These are phyloP conservation scores for Leishmania lainsoni DNA, from an alignment of 208 protist species.

Conservation along the genomic window DNA sequence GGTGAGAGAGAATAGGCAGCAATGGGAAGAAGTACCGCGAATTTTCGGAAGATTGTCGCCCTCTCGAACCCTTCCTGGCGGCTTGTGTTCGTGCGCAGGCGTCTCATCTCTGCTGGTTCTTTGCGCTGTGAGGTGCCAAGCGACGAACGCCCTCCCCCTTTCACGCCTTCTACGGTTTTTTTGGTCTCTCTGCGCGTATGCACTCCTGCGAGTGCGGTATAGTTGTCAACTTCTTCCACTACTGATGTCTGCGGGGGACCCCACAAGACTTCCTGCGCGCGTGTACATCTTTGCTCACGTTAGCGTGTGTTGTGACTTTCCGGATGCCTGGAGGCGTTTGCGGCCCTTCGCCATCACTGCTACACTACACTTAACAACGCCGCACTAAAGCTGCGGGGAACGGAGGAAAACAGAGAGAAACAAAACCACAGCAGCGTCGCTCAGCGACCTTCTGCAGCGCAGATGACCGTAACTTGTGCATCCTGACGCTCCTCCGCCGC, in stretches of 20 bases:
- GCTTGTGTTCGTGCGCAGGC: neutral
- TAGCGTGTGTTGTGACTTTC: neutral
- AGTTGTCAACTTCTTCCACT: neutral
- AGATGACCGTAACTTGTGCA: neutral
- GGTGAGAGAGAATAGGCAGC: neutral
- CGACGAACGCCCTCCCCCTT: neutral
- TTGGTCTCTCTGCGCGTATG: neutral
- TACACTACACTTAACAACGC: neutral
- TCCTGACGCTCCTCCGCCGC: neutral
- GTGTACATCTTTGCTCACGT: neutral
- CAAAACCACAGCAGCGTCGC: neutral
- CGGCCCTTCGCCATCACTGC: neutral
- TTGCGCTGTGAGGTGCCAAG: neutral
- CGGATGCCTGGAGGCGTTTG: neutral
- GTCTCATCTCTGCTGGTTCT: neutral
- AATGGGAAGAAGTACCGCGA: neutral
- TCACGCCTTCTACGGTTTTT: neutral
- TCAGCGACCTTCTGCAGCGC: neutral
- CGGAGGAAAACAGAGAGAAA: no score
- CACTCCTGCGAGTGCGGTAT: neutral
- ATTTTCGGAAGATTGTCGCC: neutral
- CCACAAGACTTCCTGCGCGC: neutral
- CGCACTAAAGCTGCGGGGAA: neutral
- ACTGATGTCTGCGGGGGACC: neutral
- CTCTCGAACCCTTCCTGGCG: neutral